Percentiles rank a stretch among this genome's conserved stretches.
Evolutionary conservation across 495 filamentous ascomycete genomes (phyloP).

Genomic region (Aspergillus wentii): DNA sequence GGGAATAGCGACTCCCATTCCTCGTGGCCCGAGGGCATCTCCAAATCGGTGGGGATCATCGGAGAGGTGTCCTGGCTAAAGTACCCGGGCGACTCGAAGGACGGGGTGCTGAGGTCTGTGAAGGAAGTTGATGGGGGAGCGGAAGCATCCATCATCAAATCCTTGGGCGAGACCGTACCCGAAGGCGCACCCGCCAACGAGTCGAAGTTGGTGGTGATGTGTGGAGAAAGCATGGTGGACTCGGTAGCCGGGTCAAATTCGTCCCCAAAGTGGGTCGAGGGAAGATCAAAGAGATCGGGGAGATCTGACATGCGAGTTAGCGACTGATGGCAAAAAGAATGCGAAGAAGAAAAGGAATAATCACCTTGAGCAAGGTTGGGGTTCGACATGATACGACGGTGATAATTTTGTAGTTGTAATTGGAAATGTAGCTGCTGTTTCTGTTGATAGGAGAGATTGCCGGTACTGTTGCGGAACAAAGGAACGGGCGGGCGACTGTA

Average conservation of each 20-base stretch:
- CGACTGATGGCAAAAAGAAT: no score
- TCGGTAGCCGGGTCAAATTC: slow-evolving; percentile 18
- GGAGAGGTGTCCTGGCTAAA: slow-evolving; percentile 73
- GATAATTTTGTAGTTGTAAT: slow-evolving; percentile 6
- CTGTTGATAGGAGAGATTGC: slow-evolving; percentile 18
- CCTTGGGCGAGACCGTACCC: slow-evolving; percentile 81
- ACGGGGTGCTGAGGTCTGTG: slow-evolving; percentile 81
- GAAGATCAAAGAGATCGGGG: slow-evolving; percentile 30
- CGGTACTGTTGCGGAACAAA: slow-evolving; percentile 39
- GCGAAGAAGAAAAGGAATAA: slow-evolving; percentile 1
- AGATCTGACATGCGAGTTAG: slow-evolving; percentile 4
- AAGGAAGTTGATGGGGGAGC: slow-evolving; percentile 79
- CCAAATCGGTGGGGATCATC: slow-evolving; percentile 36
- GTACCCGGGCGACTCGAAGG: slow-evolving; percentile 66
- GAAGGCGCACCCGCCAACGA: slow-evolving; percentile 22
- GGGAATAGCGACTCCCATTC: slow-evolving; percentile 63
- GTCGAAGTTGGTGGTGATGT: slow-evolving; percentile 19
- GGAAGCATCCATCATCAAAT: slow-evolving; percentile 71
- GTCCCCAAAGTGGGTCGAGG: slow-evolving; percentile 16
- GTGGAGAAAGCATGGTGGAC: slow-evolving; percentile 22
- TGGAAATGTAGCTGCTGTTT: slow-evolving; percentile 17
- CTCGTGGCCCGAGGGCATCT: slow-evolving; percentile 23
- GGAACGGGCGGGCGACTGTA: slow-evolving; percentile 49
- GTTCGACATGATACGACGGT: slow-evolving; percentile 38
- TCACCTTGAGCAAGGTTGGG: slow-evolving; percentile 33